These are phyloP conservation scores for Leishmania tropica DNA, from an alignment of 208 protist species.

Conservation along the genomic window DNA sequence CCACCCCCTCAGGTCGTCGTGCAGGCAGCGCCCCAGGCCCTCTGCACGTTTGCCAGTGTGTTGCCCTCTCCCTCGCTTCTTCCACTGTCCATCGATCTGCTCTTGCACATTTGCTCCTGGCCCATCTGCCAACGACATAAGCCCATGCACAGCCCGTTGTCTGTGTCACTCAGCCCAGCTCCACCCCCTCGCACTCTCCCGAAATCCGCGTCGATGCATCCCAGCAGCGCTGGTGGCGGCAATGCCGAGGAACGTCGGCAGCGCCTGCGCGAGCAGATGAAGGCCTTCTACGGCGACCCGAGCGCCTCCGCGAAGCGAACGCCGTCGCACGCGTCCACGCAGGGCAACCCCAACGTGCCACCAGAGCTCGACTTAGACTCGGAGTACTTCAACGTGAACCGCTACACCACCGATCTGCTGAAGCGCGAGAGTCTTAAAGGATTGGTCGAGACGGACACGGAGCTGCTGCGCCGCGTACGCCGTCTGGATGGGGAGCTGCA, in stretches of 20 bases:
- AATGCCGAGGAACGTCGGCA: conserved; percentile 50
- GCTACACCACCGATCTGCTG: conserved; percentile 84
- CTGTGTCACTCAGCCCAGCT: not conserved
- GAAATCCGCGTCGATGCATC: conserved; percentile 8
- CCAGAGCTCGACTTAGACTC: conserved; percentile 84
- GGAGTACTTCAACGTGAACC: conserved; percentile 78
- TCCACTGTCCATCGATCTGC: not conserved
- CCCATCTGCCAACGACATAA: not conserved
- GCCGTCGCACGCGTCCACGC: conserved; percentile 4
- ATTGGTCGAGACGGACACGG: conserved; percentile 80
- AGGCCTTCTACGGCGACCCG: conserved; percentile 82
- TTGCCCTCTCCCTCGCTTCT: not conserved
- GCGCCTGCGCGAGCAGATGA: conserved; percentile 77
- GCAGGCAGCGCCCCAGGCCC: not conserved
- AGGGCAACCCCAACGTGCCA: conserved; percentile 34
- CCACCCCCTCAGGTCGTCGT: not conserved
- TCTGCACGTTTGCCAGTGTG: not conserved
- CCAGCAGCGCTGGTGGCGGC: conserved; percentile 6
- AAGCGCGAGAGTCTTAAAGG: conserved; percentile 71
- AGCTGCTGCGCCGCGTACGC: conserved; percentile 73
- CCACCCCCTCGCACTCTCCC: not conserved
- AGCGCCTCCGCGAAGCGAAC: conserved; percentile 24
- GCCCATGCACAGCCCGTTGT: not conserved
- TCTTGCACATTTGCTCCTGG: not conserved
- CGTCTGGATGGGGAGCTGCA: conserved; percentile 96